Percentiles rank a stretch among this genome's conserved stretches.
These are phyloP conservation scores for Fomitopsis pulvina DNA, from an alignment of 768 basidiomycete species.

Conservation along the genomic window DNA sequence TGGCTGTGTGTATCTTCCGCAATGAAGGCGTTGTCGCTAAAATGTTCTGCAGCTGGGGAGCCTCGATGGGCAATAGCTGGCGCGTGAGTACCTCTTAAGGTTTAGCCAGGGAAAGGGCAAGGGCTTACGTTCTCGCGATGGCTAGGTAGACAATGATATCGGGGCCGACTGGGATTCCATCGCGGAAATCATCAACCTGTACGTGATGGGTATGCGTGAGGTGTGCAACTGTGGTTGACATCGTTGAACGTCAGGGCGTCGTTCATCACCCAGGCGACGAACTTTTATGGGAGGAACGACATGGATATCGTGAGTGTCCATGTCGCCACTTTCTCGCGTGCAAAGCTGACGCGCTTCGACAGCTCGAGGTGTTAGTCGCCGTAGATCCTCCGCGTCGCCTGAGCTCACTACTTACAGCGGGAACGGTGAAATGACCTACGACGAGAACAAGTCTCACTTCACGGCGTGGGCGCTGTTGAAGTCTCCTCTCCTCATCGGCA, in stretches of 20 bases:
- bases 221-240: not conserved
- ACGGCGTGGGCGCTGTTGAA: conserved; percentile 72
- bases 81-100: not conserved
- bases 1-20: conserved; percentile 1
- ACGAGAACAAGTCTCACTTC: conserved; percentile 65
- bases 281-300: conserved; percentile 68
- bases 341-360: not conserved
- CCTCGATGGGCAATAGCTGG: conserved; percentile 4
- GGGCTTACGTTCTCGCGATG: not conserved
- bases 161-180: conserved; percentile 40
- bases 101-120: conserved; percentile 17
- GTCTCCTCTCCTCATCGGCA: conserved; percentile 60
- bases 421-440: conserved; percentile 53
- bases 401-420: conserved; percentile 33
- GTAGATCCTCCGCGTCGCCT: conserved; percentile 19
- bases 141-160: conserved; percentile 2
- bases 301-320: conserved; percentile 50
- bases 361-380: conserved; percentile 14
- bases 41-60: conserved; percentile 43
- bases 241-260: conserved; percentile 40
- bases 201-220: not conserved
- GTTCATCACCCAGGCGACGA: conserved; percentile 53
- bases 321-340: not conserved
- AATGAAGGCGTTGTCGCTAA: not conserved
- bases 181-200: conserved; percentile 50